Percentiles rank a stretch among this genome's conserved stretches.
Evolutionary conservation across 2,329 filamentous ascomycete genomes (phyloP).

Genomic region (Alternaria alternata): DNA sequence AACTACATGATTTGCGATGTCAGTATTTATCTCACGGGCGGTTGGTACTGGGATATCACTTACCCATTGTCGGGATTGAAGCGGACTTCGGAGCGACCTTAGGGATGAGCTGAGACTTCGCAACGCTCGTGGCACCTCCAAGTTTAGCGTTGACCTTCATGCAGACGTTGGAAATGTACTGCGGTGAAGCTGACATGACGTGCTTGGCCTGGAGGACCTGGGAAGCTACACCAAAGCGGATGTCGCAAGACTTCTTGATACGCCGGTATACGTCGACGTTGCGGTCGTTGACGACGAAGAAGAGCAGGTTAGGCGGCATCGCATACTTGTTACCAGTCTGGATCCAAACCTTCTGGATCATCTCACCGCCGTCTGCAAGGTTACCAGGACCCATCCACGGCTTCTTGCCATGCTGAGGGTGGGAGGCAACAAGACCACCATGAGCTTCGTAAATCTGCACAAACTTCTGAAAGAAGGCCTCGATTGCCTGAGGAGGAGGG

Average conservation of each 20-base stretch:
- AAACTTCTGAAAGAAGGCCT: constrained; percentile 68
- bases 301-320: constrained; percentile 74
- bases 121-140: constrained; percentile 76
- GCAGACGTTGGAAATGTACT: constrained; percentile 91
- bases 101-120: constrained; percentile 49
- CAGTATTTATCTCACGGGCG: not conserved
- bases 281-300: constrained; percentile 78
- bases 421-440: constrained; percentile 62
- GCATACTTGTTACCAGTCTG: constrained; percentile 63
- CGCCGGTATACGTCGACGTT: constrained; percentile 78
- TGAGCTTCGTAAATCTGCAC: constrained; percentile 67
- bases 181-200: constrained; percentile 72
- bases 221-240: constrained; percentile 80
- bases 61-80: constrained; percentile 64
- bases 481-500: constrained; percentile 54
- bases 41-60: not conserved
- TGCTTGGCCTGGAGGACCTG: constrained; percentile 81
- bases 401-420: constrained; percentile 39
- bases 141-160: constrained; percentile 99
- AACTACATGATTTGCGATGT: constrained; percentile 52
- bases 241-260: constrained; percentile 89
- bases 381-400: constrained; percentile 44
- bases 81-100: constrained; percentile 35
- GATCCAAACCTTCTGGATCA: constrained; percentile 65
- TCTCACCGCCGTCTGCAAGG: constrained; percentile 53